Conservation (phyloP, 805 yeast species). For the Scheffersomyces coipomensis region DNA sequence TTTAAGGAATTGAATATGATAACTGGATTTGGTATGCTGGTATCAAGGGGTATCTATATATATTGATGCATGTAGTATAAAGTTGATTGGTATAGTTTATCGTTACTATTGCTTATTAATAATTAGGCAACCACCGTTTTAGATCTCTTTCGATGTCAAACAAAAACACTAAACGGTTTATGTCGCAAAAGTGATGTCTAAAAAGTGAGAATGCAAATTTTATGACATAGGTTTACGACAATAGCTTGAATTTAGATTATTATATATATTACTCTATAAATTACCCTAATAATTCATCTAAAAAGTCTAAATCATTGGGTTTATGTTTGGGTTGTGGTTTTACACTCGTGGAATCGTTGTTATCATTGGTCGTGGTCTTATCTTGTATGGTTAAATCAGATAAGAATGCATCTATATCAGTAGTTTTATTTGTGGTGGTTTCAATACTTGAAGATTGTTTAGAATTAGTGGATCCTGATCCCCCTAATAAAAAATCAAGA, state of each 20-base stretch:
- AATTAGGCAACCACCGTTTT: too few relatives aligned
- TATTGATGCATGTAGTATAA: too few relatives aligned
- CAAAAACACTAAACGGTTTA: neutral
- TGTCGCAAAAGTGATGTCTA: neutral
- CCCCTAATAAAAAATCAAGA: slow-evolving; percentile 15
- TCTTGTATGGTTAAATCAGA: neutral
- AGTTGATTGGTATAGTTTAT: too few relatives aligned
- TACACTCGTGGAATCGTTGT: slow-evolving; percentile 4
- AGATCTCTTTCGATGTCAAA: too few relatives aligned
- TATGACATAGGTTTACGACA: too few relatives aligned
- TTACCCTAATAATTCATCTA: slow-evolving; percentile 10
- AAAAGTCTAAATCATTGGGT: slow-evolving; percentile 5
- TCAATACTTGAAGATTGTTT: neutral
- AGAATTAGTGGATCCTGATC: neutral
- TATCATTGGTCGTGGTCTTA: neutral
- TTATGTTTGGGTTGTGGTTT: neutral
- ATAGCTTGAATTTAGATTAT: too few relatives aligned
- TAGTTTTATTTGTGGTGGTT: neutral
- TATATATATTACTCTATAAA: too few relatives aligned
- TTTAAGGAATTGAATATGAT: too few relatives aligned
- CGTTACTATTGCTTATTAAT: too few relatives aligned
- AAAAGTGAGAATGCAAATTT: too few relatives aligned
- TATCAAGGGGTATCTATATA: too few relatives aligned
- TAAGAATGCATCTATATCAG: slow-evolving; percentile 7
- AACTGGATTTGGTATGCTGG: too few relatives aligned